Conservation (phyloP, 768 basidiomycete genomes). For the Psilocybe subaeruginosa region DNA sequence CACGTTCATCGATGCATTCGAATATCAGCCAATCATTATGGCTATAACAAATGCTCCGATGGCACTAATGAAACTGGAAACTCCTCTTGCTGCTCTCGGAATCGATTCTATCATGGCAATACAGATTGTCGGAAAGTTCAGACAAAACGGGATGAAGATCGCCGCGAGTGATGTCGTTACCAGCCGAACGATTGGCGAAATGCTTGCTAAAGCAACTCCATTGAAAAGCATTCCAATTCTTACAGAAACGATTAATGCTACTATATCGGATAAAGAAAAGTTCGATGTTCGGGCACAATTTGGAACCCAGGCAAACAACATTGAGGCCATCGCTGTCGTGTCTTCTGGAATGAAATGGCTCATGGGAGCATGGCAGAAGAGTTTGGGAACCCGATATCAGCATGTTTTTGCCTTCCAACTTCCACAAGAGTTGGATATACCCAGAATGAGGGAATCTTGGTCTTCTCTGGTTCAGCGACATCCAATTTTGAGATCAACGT, state of each 20-base stretch:
- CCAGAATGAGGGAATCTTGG: conserved; percentile 39
- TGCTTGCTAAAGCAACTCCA: conserved; percentile 22
- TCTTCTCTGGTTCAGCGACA: conserved; percentile 33
- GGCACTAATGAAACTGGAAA: conserved; percentile 32
- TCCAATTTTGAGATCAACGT: conserved; percentile 46
- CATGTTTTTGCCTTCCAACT: conserved; percentile 45
- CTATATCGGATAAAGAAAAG: conserved; percentile 18
- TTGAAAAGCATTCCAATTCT: not conserved
- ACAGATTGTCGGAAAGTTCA: conserved; percentile 41
- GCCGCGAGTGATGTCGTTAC: conserved; percentile 42
- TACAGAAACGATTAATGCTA: not conserved
- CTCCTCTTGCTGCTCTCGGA: conserved; percentile 42
- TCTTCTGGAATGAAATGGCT: conserved; percentile 39
- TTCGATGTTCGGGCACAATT: conserved; percentile 22
- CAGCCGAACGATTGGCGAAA: conserved; percentile 38
- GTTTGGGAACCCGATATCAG: conserved; percentile 42
- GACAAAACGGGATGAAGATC: conserved; percentile 36
- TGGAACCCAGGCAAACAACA: conserved; percentile 12
- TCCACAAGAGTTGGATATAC: conserved; percentile 27
- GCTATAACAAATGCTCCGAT: conserved; percentile 29
- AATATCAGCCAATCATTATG: conserved; percentile 21
- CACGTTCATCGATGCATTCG: not conserved
- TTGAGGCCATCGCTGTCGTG: conserved; percentile 27
- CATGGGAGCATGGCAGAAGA: conserved; percentile 47
- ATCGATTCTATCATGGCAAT: conserved; percentile 56